phyloP scores from a whole-genome alignment of 257 asterid genomes.

The Capsicum pubescens region DNA sequence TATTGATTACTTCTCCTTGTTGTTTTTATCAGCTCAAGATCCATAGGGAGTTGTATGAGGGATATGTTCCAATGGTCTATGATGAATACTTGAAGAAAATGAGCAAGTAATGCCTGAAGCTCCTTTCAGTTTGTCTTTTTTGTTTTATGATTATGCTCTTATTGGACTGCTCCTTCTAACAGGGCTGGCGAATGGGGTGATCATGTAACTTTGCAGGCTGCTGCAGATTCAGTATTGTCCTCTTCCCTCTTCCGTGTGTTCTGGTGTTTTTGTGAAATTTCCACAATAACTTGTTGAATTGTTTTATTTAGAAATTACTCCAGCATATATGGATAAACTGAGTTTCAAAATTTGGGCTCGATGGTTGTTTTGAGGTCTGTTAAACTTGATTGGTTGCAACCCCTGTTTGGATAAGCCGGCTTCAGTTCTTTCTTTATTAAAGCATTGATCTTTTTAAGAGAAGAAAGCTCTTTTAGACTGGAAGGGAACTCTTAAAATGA shows the following conservation, averaged over 20 bases:
- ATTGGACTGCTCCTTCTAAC: constrained; percentile 26
- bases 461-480: background rate
- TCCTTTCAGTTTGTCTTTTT: constrained; percentile 21
- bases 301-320: background rate
- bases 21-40: constrained; percentile 68
- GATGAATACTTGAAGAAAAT: constrained; percentile 75
- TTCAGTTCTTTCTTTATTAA: background rate
- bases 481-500: background rate
- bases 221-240: constrained; percentile 76
- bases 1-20: constrained; percentile 25
- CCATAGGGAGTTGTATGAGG: constrained; percentile 66
- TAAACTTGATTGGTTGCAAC: constrained; percentile 22
- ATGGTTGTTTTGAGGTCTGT: constrained; percentile 23
- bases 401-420: background rate
- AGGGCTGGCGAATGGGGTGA: constrained; percentile 98
- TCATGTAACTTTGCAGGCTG: constrained; percentile 92
- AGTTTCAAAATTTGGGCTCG: background rate
- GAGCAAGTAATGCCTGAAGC: constrained; percentile 59
- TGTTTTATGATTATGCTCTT: constrained; percentile 21
- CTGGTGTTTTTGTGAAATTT: background rate
- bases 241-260: constrained; percentile 27
- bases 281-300: background rate
- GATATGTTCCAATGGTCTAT: constrained; percentile 84
- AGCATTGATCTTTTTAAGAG: constrained; percentile 4
- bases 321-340: background rate